A percentile compares a stretch with the other conserved stretches of the same genome.
Conservation (phyloP, 805 yeast species). For the Candida tibetensis region DNA sequence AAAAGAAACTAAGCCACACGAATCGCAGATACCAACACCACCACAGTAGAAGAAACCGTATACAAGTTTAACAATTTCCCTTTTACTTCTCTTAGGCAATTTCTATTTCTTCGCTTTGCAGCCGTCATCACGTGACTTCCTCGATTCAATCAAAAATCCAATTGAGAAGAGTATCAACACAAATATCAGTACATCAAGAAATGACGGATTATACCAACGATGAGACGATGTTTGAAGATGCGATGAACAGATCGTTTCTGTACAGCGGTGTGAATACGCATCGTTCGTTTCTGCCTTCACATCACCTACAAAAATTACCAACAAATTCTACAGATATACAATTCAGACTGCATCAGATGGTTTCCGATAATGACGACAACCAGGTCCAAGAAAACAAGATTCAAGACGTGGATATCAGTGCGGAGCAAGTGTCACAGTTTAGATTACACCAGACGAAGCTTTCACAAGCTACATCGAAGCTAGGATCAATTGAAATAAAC, state of each 20-base stretch:
- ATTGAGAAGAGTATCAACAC: too few relatives aligned
- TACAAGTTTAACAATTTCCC: too few relatives aligned
- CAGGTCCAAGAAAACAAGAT: conserved; percentile 1
- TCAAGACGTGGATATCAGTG: neutral
- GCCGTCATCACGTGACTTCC: too few relatives aligned
- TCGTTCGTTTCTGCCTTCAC: neutral
- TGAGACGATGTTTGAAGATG: conserved; percentile 15
- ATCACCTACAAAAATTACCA: conserved; percentile 10
- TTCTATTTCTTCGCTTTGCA: too few relatives aligned
- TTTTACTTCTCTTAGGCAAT: too few relatives aligned
- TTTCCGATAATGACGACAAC: too few relatives aligned
- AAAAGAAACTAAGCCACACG: too few relatives aligned
- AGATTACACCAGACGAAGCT: conserved; percentile 3
- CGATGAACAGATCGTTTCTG: conserved; percentile 9
- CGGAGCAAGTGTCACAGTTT: conserved; percentile 3
- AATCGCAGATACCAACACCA: too few relatives aligned
- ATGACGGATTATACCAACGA: conserved; percentile 2
- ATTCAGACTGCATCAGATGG: too few relatives aligned
- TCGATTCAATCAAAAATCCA: too few relatives aligned
- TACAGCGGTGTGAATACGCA: neutral
- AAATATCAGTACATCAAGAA: too few relatives aligned
- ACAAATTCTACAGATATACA: conserved; percentile 10
- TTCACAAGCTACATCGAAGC: conserved; percentile 1
- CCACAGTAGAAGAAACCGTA: too few relatives aligned
- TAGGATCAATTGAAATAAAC: neutral